Percentiles rank a stretch among this genome's conserved stretches.
phyloP scores from a whole-genome alignment of 2,329 filamentous ascomycete species.

The Xylariaceae sp. region DNA sequence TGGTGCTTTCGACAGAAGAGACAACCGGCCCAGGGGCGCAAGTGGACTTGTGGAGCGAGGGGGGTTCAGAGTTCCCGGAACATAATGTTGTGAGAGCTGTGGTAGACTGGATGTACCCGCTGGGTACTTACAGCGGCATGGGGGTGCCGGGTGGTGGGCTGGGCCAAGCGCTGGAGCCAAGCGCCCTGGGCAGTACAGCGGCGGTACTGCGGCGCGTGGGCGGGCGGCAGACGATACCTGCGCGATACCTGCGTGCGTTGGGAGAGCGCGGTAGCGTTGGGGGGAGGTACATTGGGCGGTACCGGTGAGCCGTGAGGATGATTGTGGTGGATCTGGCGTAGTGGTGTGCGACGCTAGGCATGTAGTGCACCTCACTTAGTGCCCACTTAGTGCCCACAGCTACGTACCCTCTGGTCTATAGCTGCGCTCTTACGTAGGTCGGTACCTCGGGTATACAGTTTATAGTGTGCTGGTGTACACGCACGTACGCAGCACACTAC shows the following conservation, averaged over 20 bases:
- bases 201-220: too few species aligned
- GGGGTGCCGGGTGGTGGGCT: constrained; percentile 5
- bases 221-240: too few species aligned
- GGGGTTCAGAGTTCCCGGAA: constrained; percentile 30
- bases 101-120: constrained; percentile 27
- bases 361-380: constrained; percentile 8
- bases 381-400: constrained; percentile 18
- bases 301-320: constrained; percentile 5
- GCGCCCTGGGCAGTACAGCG: not conserved
- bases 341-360: not conserved
- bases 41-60: constrained; percentile 30
- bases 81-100: constrained; percentile 26
- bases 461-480: too few species aligned
- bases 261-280: too few species aligned
- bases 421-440: not conserved
- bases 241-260: not conserved
- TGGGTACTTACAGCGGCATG: constrained; percentile 19
- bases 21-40: constrained; percentile 28
- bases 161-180: constrained; percentile 2
- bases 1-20: constrained; percentile 27
- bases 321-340: constrained; percentile 19
- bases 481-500: not conserved
- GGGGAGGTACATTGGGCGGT: not conserved
- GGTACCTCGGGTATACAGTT: too few species aligned
- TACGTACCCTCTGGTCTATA: not conserved